Evolutionary conservation across 2,329 filamentous ascomycete genomes (phyloP).

Genomic region (Lasiodiplodia hormozganensis): DNA sequence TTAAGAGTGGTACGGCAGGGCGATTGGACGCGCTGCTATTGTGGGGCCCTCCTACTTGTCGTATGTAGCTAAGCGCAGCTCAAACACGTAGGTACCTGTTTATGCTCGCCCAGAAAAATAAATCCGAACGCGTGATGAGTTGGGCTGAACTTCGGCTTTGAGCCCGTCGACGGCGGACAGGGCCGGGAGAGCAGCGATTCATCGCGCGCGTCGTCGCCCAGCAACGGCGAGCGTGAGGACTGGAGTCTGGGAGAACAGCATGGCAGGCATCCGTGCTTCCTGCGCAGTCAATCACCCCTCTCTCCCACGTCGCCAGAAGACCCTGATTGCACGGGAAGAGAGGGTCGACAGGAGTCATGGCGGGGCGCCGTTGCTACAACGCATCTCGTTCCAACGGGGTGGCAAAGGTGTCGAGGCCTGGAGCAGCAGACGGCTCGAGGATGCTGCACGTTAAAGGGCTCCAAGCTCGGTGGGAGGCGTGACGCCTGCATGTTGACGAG

Average conservation of each 20-base stretch:
- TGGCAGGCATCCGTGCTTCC: conserved; percentile 18
- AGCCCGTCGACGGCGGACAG: background rate
- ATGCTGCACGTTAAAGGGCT: conserved; percentile 19
- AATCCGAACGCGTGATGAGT: conserved; percentile 1
- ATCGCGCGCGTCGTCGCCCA: conserved; percentile 8
- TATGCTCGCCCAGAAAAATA: background rate
- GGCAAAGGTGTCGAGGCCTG: conserved; percentile 10
- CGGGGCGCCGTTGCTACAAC: conserved; percentile 17
- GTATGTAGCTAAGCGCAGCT: conserved; percentile 8
- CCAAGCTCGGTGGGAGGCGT: conserved; percentile 7
- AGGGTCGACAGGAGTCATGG: conserved; percentile 8
- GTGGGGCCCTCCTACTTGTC: conserved; percentile 5
- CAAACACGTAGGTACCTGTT: conserved; percentile 18
- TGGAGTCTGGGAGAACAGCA: conserved; percentile 6
- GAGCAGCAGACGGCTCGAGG: conserved; percentile 23
- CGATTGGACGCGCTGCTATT: conserved; percentile 9
- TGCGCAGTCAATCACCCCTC: background rate
- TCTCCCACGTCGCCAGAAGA: conserved; percentile 14
- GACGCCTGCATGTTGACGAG: conserved; percentile 1
- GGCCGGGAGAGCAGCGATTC: background rate
- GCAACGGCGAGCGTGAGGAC: background rate
- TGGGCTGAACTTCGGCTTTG: conserved; percentile 14
- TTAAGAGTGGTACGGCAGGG: background rate
- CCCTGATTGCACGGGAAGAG: conserved; percentile 9
- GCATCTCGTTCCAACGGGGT: conserved; percentile 17